Evolutionary conservation across 768 basidiomycete species (phyloP).

Genomic region (Rhizopogon sp.): DNA sequence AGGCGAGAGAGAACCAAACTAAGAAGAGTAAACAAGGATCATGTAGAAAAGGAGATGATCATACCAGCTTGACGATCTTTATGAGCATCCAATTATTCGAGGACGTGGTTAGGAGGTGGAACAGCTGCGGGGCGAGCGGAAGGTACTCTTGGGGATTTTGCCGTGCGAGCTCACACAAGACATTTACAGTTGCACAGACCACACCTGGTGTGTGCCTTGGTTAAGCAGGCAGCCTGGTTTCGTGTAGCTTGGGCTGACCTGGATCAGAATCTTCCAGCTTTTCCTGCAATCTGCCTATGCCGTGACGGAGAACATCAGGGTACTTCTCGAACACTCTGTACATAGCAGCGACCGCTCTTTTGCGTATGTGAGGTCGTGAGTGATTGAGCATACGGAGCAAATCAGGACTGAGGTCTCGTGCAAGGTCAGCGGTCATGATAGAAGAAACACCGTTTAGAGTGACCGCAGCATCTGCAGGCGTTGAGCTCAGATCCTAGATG

Average conservation of each 20-base stretch:
- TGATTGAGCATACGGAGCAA: constrained; percentile 85
- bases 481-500: constrained; percentile 72
- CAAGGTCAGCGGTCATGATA: constrained; percentile 82
- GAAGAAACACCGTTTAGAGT: constrained; percentile 80
- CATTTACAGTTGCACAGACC: constrained; percentile 90
- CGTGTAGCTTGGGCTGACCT: constrained; percentile 32
- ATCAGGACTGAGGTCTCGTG: constrained; percentile 86
- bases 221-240: not conserved
- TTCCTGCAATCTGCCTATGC: constrained; percentile 68
- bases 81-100: constrained; percentile 99
- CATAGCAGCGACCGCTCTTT: constrained; percentile 81
- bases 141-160: constrained; percentile 78
- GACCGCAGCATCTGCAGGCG: constrained; percentile 67
- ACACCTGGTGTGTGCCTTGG: constrained; percentile 52
- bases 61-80: constrained; percentile 93
- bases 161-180: constrained; percentile 88
- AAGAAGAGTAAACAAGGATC: constrained; percentile 4
- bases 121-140: constrained; percentile 84
- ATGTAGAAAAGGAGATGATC: constrained; percentile 10
- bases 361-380: constrained; percentile 82
- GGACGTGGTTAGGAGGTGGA: constrained; percentile 88
- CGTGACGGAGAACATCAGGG: constrained; percentile 68
- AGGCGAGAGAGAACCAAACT: constrained; percentile 94
- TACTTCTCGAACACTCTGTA: constrained; percentile 79
- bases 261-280: constrained; percentile 76